phyloP scores from a whole-genome alignment of 108 stramenopile genomes.

The Mediolabrus comicus region DNA sequence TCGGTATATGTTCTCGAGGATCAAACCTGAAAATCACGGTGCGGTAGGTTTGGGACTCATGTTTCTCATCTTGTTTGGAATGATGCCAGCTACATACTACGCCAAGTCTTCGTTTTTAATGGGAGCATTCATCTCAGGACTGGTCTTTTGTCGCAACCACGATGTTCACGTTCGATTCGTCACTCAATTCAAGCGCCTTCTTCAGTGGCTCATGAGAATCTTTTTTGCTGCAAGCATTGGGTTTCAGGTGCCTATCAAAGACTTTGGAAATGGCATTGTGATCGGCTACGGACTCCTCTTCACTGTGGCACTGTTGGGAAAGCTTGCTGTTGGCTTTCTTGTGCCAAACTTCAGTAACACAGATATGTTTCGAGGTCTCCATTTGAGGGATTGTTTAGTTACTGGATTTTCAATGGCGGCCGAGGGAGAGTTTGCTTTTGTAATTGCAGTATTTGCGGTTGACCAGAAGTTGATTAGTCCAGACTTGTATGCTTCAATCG shows the following conservation, averaged over 20 bases:
- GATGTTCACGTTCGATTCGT: slow-evolving; percentile 63
- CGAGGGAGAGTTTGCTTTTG: slow-evolving; percentile 82
- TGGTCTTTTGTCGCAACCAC: slow-evolving; percentile 71
- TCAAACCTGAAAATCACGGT: slow-evolving; percentile 41
- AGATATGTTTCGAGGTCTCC: slow-evolving; percentile 49
- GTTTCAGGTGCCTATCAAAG: slow-evolving; percentile 72
- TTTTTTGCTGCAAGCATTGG: slow-evolving; percentile 85
- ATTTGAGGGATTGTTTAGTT: slow-evolving; percentile 63
- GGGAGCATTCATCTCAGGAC: slow-evolving; percentile 68
- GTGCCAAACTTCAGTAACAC: slow-evolving; percentile 76
- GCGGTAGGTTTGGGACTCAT: slow-evolving; percentile 54
- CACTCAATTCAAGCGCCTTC: slow-evolving; percentile 74
- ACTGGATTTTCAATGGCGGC: slow-evolving; percentile 79
- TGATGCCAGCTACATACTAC: slow-evolving; percentile 54
- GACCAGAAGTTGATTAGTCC: slow-evolving; percentile 50
- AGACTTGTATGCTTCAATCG: slow-evolving; percentile 69
- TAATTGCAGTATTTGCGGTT: slow-evolving; percentile 73
- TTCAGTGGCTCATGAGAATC: slow-evolving; percentile 86
- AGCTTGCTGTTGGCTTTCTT: slow-evolving; percentile 76
- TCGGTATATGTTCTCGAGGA: slow-evolving; percentile 32
- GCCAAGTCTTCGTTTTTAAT: slow-evolving; percentile 60
- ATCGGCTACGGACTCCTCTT: slow-evolving; percentile 72
- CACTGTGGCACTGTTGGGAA: slow-evolving; percentile 63
- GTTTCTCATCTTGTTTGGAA: slow-evolving; percentile 49
- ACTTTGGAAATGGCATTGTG: slow-evolving; percentile 60